Evolutionary conservation across 169 alveolate genomes (phyloP), one percentile per base, ranked within the genome.

Genomic region (Pseudocohnilembus persalinus): DNA sequence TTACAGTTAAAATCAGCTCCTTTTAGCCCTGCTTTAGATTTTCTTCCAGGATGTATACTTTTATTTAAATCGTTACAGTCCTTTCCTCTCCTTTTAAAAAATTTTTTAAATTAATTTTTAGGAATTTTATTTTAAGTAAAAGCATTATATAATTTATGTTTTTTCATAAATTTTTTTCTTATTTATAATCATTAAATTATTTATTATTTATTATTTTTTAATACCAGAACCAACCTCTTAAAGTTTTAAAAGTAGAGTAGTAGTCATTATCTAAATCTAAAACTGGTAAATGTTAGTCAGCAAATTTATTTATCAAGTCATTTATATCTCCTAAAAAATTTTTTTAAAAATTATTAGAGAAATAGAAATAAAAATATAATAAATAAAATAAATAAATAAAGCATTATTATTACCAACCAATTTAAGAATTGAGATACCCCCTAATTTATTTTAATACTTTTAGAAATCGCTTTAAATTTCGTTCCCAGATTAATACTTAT

Each of bases 151-250:
- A n/a, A n/a, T n/a, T n/a, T n/a, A n/a, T n/a, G n/a, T n/a, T n/a
- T n/a, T n/a, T n/a, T n/a, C n/a, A n/a, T n/a, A n/a, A n/a, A n/a
- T n/a, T n/a, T n/a, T n/a, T n/a, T n/a, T n/a, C n/a, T n/a, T 49
- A 49, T 49, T 11, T 11, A 49, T 11, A 49, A 49, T 49, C 20
- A 49, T 11, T 11, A 49, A 49, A 11, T 11, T 20, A 11, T 49
- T 49, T 49, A 11, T 11, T 11, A 49, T 49, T 49, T 49, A 11
- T 20, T 11, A 49, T 11, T 11, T 49, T 11, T 49, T 49, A 4
- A 4, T 49, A 49, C 87, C 87, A 82, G 79, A 72, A 28, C 33
- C 32, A 75, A 0, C 87, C 87, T 28, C 87, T 73, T 34, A 82
- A 29, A 29, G 28, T 30, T 33, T 73, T 31, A 0, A 29, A 27